Percentiles rank a stretch among this genome's conserved stretches.
Conservation (phyloP, 768 basidiomycete genomes). For the Hygrocybe coccinea region DNA sequence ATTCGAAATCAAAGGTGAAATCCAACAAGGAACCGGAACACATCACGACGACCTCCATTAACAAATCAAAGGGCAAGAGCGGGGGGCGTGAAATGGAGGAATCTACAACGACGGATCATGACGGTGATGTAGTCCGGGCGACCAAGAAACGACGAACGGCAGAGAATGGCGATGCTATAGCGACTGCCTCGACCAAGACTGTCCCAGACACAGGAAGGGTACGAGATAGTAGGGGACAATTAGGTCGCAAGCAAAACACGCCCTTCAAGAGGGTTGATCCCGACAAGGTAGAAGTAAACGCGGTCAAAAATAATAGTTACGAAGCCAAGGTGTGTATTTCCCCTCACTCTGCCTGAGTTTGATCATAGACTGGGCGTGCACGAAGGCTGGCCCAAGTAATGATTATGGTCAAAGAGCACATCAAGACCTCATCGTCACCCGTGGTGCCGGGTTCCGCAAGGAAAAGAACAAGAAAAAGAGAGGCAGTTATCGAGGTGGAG, state of each 20-base stretch:
- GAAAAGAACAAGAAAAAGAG: constrained; percentile 99
- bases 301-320: constrained; percentile 68
- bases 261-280: constrained; percentile 80
- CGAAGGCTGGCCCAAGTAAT: constrained; percentile 54
- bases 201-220: constrained; percentile 13
- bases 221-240: constrained; percentile 27
- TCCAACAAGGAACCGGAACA: background rate
- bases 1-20: constrained; percentile 2
- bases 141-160: constrained; percentile 60
- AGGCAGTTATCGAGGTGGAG: constrained; percentile 89
- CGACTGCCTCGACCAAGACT: constrained; percentile 37
- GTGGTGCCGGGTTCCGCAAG: constrained; percentile 93
- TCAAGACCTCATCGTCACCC: constrained; percentile 84
- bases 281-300: constrained; percentile 43
- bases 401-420: constrained; percentile 89
- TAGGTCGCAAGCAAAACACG: constrained; percentile 43
- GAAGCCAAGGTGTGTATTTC: constrained; percentile 58
- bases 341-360: background rate
- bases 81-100: constrained; percentile 5
- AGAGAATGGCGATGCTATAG: constrained; percentile 45
- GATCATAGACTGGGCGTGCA: background rate
- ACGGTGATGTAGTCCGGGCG: constrained; percentile 28
- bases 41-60: background rate
- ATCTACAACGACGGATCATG: background rate
- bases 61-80: constrained; percentile 2